Evolutionary conservation across 2,329 filamentous ascomycete species (phyloP).

Genomic region (Trematosphaeria pertusa): DNA sequence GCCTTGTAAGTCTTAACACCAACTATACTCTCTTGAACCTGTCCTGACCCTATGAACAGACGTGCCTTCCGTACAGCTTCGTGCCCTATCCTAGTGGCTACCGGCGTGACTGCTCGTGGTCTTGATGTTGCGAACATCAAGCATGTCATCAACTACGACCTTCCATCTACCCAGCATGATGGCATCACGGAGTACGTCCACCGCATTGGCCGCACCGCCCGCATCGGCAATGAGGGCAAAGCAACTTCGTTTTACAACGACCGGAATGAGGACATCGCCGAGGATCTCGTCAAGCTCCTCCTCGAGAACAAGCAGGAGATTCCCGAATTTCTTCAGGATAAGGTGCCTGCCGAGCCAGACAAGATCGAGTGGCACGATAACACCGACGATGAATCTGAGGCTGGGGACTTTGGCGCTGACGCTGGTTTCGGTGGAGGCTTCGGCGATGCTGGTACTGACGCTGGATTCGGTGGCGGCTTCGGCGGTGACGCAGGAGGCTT

Average conservation of each 20-base stretch:
- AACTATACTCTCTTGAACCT: not conserved
- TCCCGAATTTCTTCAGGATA: slow-evolving; percentile 79
- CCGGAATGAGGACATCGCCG: slow-evolving; percentile 73
- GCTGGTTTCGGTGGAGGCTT: slow-evolving; percentile 22
- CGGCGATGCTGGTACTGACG: slow-evolving; percentile 12
- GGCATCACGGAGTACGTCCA: slow-evolving; percentile 94
- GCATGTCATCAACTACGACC: slow-evolving; percentile 93
- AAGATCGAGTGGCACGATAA: slow-evolving; percentile 62
- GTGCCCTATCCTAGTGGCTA: slow-evolving; percentile 82
- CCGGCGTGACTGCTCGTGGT: slow-evolving; percentile 85
- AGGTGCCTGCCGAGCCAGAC: slow-evolving; percentile 64
- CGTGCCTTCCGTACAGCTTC: slow-evolving; percentile 79
- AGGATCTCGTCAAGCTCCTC: slow-evolving; percentile 79
- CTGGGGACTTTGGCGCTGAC: slow-evolving; percentile 21
- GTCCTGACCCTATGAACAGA: slow-evolving; percentile 42
- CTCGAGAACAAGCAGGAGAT: slow-evolving; percentile 79
- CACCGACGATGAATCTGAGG: slow-evolving; percentile 45
- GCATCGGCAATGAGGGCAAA: slow-evolving; percentile 85
- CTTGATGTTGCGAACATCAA: slow-evolving; percentile 86
- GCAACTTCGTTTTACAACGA: slow-evolving; percentile 91
- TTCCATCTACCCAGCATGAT: slow-evolving; percentile 76
- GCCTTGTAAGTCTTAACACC: slow-evolving; percentile 67
- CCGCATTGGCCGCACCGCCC: slow-evolving; percentile 92
- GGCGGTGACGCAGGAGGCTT: slow-evolving; percentile 15
- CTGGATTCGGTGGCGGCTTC: slow-evolving; percentile 21